Evolutionary conservation across 148 eudicot genomes (phyloP).

Genomic region (Amaranthus palmeri): DNA sequence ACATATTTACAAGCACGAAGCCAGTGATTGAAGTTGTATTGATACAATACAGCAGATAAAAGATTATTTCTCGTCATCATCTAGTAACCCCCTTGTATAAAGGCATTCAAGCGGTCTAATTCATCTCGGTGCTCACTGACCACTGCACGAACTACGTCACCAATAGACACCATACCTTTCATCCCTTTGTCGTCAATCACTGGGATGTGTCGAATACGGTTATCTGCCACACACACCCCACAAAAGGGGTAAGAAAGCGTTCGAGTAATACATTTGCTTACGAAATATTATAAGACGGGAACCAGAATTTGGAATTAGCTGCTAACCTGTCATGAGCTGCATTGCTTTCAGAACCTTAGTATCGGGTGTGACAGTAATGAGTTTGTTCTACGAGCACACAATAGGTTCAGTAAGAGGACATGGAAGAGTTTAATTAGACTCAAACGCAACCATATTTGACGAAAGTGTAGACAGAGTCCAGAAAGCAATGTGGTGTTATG

Average conservation of each 20-base stretch:
- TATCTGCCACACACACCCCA: slow-evolving; percentile 45
- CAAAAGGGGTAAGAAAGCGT: slow-evolving; percentile 4
- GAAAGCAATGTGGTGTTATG: background rate
- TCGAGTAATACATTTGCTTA: background rate
- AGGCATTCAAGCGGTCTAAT: slow-evolving; percentile 85
- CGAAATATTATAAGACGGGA: background rate
- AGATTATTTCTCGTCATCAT: slow-evolving; percentile 43
- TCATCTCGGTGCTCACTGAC: slow-evolving; percentile 90
- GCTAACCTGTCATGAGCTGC: slow-evolving; percentile 91
- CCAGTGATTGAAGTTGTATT: slow-evolving; percentile 12
- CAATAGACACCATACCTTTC: slow-evolving; percentile 99
- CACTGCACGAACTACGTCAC: slow-evolving; percentile 99
- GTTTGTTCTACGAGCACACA: slow-evolving; percentile 74
- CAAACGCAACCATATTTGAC: background rate
- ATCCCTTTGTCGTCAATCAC: slow-evolving; percentile 61
- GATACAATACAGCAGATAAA: slow-evolving; percentile 3
- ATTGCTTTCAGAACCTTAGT: slow-evolving; percentile 91
- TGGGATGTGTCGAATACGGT: slow-evolving; percentile 96
- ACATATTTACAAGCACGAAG: slow-evolving; percentile 24
- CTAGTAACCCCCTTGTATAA: slow-evolving; percentile 92
- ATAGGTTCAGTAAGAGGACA: background rate
- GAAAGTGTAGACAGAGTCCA: background rate
- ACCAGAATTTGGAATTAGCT: background rate
- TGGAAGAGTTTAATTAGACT: background rate
- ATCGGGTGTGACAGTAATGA: slow-evolving; percentile 76